These are phyloP conservation scores for Cladophialophora psammophila DNA, from an alignment of 2,329 filamentous ascomycete genomes.

Conservation along the genomic window DNA sequence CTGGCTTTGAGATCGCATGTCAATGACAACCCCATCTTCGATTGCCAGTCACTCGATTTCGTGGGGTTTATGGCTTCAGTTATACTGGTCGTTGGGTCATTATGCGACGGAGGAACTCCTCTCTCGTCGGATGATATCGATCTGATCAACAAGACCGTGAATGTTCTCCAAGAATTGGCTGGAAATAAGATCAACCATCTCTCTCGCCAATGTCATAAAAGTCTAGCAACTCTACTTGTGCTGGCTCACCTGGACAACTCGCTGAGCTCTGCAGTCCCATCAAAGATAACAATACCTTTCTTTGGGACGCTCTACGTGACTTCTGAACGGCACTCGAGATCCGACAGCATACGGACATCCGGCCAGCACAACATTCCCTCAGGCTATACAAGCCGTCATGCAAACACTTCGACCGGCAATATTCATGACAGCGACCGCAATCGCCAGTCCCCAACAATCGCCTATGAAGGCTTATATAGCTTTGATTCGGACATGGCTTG, in stretches of 20 bases:
- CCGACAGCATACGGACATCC: not conserved
- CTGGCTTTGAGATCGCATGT: constrained; percentile 17
- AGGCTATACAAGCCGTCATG: not conserved
- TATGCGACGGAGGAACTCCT: not conserved
- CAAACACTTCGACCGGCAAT: not conserved
- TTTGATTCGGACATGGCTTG: constrained; percentile 12
- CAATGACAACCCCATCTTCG: constrained; percentile 11
- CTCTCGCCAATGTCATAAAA: constrained; percentile 15
- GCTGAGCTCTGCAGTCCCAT: not conserved
- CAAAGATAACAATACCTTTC: constrained; percentile 16
- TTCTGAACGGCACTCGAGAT: not conserved
- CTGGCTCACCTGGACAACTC: not conserved
- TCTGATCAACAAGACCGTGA: constrained; percentile 6
- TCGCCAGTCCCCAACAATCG: constrained; percentile 3
- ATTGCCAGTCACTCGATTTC: constrained; percentile 26
- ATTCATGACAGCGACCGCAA: not conserved
- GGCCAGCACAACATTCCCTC: not conserved
- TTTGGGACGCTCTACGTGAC: constrained; percentile 18
- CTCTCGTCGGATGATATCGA: not conserved
- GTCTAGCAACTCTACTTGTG: not conserved
- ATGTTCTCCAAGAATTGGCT: not conserved
- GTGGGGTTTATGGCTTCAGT: constrained; percentile 24
- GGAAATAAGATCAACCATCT: not conserved
- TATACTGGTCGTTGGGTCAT: constrained; percentile 14
- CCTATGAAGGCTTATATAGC: constrained; percentile 23